Base-by-base conservation (phyloP, 2,329 filamentous ascomycete genomes). In the Aspergillus glaucus region DNA sequence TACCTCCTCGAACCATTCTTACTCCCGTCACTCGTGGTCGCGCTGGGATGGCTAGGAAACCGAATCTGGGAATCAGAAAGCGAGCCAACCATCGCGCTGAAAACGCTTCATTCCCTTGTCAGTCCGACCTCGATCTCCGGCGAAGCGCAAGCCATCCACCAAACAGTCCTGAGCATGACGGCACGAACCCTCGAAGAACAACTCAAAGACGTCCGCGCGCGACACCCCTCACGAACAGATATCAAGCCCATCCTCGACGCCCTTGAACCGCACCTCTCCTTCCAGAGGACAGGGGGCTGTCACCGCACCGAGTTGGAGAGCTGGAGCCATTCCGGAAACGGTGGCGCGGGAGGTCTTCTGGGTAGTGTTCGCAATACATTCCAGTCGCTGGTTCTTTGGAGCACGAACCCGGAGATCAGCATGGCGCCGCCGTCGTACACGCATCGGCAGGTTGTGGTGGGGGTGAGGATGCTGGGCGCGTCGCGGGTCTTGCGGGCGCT, bases 1-100 rank as follows among this genome's bases (percentile, higher is more conserved):
- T 82, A 84, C 61, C 69, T 85, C 1, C 74, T 83, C 7, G 80
- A 84, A 58, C 80, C 81, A 0, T 85, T 84, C 57, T 67, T 85
- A 10, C 65, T 85, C 3, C 82, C 82, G 0, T 82, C 81, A 1
- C 66, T 85, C 4, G 70, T 84, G 15, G 74, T 79, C 34, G 79
- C 79, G 2, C 62, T 85, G 26, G 75, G 68, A 15, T 85, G 81
- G 81, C 73, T 84, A 46, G 73, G 76, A 4, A 75, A 77, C 41
- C 75, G 80, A 57, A 76, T 80, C 37, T 77, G 77, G 66, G 74
- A 79, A 53, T 68, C 63, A 1, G 66, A 71, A 45, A 65, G 56
- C 47, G 74, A 82, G 45, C 68, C 75, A 1, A 73, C 79, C 17
- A 74, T 79, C 4, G 63, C 79, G 1, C 62, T 83, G 45, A 76